Base-by-base conservation (phyloP, 306 rosid genomes). In the Coriaria nepalensis region DNA sequence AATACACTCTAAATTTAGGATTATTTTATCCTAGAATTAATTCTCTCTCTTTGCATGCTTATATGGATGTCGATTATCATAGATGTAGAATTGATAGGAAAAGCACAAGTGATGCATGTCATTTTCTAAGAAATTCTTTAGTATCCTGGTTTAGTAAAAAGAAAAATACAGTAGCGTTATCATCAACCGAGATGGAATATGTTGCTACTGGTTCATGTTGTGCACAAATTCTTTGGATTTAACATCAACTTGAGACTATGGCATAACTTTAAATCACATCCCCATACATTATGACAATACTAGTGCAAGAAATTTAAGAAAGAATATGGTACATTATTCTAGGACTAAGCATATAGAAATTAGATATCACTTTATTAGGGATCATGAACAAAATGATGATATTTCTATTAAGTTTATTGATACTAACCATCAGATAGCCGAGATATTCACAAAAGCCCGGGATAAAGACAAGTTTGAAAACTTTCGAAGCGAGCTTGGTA, bases 221-320 rank as follows among this genome's bases (percentile, higher is more conserved):
- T 36, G 29, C 29, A 71, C 49, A 57, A 20, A 20, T 20, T 20
- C 29, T 3, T 20, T 20, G 29, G 29, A 20, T 20, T 20, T 1
- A 20, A 20, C 29, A 20, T 20, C 29, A 20, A 20, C 29, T 20
- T 20, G 78, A 33, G 55, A 66, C 57, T 63, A 84, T 72, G 92
- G 68, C 83, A 78, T 83, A 78, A 77, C 86, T 77, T 73, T 67
- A 56, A 43, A 60, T 66, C 64, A 60, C 50, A 64, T 20, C 3
- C 29, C 29, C 1, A 20, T 20, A 3, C 29, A 20, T 3, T 20
- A 20, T 20, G 29, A 1, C 29, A 20, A 20, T 3, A 20, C 29
- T 20, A 20, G 29, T 20, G 29, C 29, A 20, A 20, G 1, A 20
- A 1, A 20, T 20, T 20, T 20, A 20, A 20, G 1, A 20, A 1